Conservation (phyloP, 208 protist genomes). For the Crithidia brevicula region DNA sequence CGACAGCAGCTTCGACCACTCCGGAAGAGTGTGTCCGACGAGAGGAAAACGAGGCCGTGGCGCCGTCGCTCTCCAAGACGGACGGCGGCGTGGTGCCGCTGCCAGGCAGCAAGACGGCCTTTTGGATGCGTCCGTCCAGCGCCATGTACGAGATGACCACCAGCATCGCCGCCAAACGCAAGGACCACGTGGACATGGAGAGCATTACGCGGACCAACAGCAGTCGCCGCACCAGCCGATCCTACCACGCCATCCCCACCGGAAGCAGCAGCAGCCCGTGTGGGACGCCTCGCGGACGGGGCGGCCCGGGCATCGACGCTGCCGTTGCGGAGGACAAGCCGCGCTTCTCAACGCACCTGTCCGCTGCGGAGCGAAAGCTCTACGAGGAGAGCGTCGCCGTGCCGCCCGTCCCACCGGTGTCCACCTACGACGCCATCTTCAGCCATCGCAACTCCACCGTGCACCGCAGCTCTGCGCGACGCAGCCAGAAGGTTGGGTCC, state of each 20-base stretch:
- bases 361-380: conserved; percentile 14
- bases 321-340: conserved; percentile 4
- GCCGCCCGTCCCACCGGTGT: neutral
- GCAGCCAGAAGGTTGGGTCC: neutral
- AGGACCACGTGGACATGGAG: conserved; percentile 20
- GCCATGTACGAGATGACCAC: conserved; percentile 69
- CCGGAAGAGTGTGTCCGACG: no score
- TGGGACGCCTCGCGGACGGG: conserved; percentile 17
- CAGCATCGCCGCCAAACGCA: conserved; percentile 67
- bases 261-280: conserved; percentile 17
- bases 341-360: conserved; percentile 28
- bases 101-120: conserved; percentile 38
- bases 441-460: conserved; percentile 14
- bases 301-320: neutral
- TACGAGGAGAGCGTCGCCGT: conserved; percentile 15
- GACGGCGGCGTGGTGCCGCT: conserved; percentile 23
- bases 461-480: conserved; percentile 13
- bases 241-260: conserved; percentile 1
- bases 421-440: conserved; percentile 31
- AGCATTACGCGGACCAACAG: conserved; percentile 16
- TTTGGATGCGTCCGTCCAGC: conserved; percentile 62
- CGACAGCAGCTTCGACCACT: no score
- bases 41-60: neutral
- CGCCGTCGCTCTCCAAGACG: no score
- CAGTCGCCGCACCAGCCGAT: conserved; percentile 1